A percentile compares a stretch with the other conserved stretches of the same genome.
Conservation (phyloP, 108 stramenopile genomes). For the Parietichytrium sp. region DNA sequence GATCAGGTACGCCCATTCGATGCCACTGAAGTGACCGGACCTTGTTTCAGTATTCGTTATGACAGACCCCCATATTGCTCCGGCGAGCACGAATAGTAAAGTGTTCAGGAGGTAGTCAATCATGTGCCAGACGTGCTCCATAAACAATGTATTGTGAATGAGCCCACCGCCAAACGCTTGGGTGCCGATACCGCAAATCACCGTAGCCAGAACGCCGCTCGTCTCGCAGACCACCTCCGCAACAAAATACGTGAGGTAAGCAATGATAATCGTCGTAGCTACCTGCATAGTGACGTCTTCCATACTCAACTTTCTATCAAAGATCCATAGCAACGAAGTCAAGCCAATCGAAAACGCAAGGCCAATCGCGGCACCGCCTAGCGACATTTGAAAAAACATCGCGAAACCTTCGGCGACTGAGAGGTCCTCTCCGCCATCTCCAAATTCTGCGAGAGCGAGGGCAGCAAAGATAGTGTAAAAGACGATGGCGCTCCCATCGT, state of each 20-base stretch:
- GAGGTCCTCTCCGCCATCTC: constrained; percentile 57
- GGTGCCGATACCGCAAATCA: constrained; percentile 69
- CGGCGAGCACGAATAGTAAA: constrained; percentile 78
- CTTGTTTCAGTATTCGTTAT: constrained; percentile 43
- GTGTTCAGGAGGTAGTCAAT: constrained; percentile 80
- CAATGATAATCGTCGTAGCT: constrained; percentile 68
- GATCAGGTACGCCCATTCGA: constrained; percentile 60
- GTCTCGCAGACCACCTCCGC: constrained; percentile 65
- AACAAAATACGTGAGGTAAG: constrained; percentile 77
- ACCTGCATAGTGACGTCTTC: constrained; percentile 78
- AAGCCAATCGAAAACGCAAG: constrained; percentile 61
- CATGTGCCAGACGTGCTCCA: constrained; percentile 75
- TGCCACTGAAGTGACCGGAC: constrained; percentile 52
- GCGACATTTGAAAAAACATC: constrained; percentile 68
- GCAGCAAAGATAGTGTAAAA: constrained; percentile 77
- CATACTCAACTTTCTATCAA: constrained; percentile 65
- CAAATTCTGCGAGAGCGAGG: constrained; percentile 58
- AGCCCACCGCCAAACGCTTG: constrained; percentile 61
- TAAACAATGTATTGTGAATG: constrained; percentile 63
- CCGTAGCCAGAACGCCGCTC: constrained; percentile 77
- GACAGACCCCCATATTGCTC: constrained; percentile 72
- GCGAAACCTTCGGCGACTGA: constrained; percentile 49
- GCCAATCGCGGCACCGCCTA: constrained; percentile 76
- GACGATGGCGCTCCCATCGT: constrained; percentile 87
- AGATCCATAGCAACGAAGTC: constrained; percentile 54